Conservation (phyloP, 192 early-diverging fungal species). For the Phycomyces nitens region DNA sequence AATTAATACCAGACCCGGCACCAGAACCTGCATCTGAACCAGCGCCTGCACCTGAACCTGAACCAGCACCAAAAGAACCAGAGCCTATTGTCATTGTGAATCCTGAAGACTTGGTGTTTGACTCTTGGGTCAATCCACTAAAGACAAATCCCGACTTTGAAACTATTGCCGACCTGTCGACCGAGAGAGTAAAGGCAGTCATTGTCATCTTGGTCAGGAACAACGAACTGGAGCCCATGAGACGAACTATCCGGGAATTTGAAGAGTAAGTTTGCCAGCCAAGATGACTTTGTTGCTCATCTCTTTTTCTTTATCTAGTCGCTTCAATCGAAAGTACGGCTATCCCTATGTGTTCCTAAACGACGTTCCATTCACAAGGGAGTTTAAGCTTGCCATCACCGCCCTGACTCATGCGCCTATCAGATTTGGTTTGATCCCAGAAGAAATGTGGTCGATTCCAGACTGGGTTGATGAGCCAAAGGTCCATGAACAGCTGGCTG, state of each 20-base stretch:
- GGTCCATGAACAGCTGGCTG: conserved; percentile 49
- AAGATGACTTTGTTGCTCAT: not conserved
- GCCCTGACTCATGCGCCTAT: conserved; percentile 50
- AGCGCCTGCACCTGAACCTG: too few relatives aligned
- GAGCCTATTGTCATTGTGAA: too few relatives aligned
- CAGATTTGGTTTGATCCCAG: conserved; percentile 64
- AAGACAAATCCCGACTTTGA: too few relatives aligned
- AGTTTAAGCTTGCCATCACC: conserved; percentile 51
- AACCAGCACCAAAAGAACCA: too few relatives aligned
- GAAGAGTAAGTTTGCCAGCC: conserved; percentile 43
- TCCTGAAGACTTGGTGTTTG: too few relatives aligned
- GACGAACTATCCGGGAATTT: conserved; percentile 61
- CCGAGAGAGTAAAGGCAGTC: conserved; percentile 40
- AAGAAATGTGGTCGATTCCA: conserved; percentile 75
- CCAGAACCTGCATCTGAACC: too few relatives aligned
- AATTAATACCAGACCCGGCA: too few relatives aligned
- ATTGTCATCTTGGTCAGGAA: conserved; percentile 75
- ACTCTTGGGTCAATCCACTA: too few relatives aligned
- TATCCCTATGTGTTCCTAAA: conserved; percentile 82
- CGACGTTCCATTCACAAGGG: conserved; percentile 62
- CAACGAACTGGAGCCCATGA: conserved; percentile 61
- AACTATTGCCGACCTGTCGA: too few relatives aligned
- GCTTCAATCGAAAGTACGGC: conserved; percentile 66
- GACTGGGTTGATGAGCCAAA: conserved; percentile 62
- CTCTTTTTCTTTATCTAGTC: conserved; percentile 26